Base-by-base conservation (phyloP, 768 basidiomycete species). In the Boletus huronensis region DNA sequence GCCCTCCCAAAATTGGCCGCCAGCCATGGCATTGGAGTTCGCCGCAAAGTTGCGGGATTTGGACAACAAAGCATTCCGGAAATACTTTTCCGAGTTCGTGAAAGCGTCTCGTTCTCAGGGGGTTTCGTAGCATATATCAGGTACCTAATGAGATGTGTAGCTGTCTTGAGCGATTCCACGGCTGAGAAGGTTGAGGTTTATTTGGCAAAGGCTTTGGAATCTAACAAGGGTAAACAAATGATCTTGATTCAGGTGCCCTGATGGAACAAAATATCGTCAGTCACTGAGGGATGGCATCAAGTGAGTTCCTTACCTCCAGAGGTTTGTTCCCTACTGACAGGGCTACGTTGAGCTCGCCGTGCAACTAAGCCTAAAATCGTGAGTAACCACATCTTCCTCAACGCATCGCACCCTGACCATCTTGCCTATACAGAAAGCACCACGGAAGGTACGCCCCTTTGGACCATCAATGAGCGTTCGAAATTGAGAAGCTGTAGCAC, bases 1-100 rank as follows among this genome's bases (percentile, higher is more conserved):
- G 19, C 95, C 97, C 1, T 84, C 92, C 9, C 85, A 96, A 73
- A 83, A 86, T 58, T 94, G 93, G 82, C 94, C 97, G 31, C 72
- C 79, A 21, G 84, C 88, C 41, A 84, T 80, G 26, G 87, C 90
- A 4, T 58, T 85, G 41, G 88, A 94, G 59, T 92, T 97, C 58
- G 81, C 85, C 2, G 79, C 79, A 17, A 90, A 90, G 67, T 70
- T 93, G 62, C 80, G 84, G 55, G 84, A 84, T 68, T 71, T 88
- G 53, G 91, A 93, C 64, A 75, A 77, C 60, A 92, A 88, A 68
- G 74, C 70, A 34, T 93, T 93, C 74, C 79, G 88, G 63, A 93
- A 90, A 77, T 93, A 90, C 72, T 93, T 92, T 71, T 81, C 87
- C 25, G 91, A 93, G 63, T 83, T 93, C 62, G 85, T 93, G 44